phyloP scores from a whole-genome alignment of 2,329 filamentous ascomycete genomes.

The Fusarium newnesense region DNA sequence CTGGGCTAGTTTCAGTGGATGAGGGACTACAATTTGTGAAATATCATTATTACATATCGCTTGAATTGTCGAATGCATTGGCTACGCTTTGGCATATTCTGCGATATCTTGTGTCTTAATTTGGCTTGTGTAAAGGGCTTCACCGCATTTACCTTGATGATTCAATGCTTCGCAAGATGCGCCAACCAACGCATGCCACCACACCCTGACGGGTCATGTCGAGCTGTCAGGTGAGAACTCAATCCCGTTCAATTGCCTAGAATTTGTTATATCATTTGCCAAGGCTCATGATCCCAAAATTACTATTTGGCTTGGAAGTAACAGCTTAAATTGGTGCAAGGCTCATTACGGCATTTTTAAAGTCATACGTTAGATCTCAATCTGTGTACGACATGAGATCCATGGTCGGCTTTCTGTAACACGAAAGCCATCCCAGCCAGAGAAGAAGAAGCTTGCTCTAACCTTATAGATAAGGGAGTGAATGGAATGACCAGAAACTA shows the following conservation, averaged over 20 bases:
- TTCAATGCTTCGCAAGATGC: neutral
- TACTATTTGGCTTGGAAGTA: too few species aligned
- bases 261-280: neutral
- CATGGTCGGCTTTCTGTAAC: neutral
- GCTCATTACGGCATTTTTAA: neutral
- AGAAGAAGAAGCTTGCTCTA: neutral
- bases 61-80: neutral
- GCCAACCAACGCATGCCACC: neutral
- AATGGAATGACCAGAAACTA: neutral
- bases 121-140: neutral
- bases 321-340: neutral
- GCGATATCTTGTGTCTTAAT: neutral
- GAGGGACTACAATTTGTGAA: neutral
- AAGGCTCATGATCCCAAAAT: neutral
- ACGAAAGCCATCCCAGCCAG: neutral
- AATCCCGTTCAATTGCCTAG: too few species aligned
- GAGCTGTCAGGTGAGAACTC: constrained; percentile 4
- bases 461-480: neutral
- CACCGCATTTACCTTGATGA: constrained; percentile 7
- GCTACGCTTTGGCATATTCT: neutral
- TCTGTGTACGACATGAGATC: neutral
- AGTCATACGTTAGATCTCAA: neutral
- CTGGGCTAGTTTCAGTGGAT: neutral
- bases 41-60: neutral
- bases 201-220: neutral